These are phyloP conservation scores for Actinomortierella wolfii DNA, from an alignment of 371 early-diverging fungal genomes.

Conservation along the genomic window DNA sequence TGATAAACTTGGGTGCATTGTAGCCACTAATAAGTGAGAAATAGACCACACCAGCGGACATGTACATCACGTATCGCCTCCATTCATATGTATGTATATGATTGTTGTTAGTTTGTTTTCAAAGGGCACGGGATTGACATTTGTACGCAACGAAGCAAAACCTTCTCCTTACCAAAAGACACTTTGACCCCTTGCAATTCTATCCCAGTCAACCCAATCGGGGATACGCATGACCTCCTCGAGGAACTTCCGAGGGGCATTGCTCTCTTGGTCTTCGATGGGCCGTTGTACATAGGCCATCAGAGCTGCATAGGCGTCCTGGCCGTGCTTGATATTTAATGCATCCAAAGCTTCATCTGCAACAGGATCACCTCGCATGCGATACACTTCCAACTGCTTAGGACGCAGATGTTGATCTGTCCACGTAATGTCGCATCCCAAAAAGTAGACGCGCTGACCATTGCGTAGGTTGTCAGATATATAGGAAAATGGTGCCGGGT, in stretches of 20 bases:
- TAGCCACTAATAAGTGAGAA: constrained; percentile 18
- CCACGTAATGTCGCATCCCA: constrained; percentile 19
- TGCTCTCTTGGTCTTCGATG: constrained; percentile 12
- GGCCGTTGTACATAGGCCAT: constrained; percentile 12
- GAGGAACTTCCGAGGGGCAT: constrained; percentile 17
- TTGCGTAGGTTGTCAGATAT: no score
- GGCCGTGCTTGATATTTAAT: constrained; percentile 9
- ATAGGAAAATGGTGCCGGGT: constrained; percentile 9
- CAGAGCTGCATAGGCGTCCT: constrained; percentile 10
- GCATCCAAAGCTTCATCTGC: constrained; percentile 16
- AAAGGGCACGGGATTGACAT: no score
- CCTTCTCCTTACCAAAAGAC: constrained; percentile 15
- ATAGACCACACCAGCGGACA: constrained; percentile 12
- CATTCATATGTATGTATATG: no score
- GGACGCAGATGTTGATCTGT: constrained; percentile 21
- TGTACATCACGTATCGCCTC: constrained; percentile 15
- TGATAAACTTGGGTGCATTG: constrained; percentile 18
- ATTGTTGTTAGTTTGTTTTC: no score
- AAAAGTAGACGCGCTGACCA: constrained; percentile 11
- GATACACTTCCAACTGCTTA: constrained; percentile 16
- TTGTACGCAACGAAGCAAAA: no score
- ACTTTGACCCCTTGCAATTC: constrained; percentile 12
- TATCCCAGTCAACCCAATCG: constrained; percentile 33
- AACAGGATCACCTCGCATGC: constrained; percentile 14
- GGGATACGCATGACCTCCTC: constrained; percentile 21